A percentile compares a stretch with the other conserved stretches of the same genome.
Evolutionary conservation across 352 stramenopile genomes (phyloP).

Genomic region (Hyaloperonospora arabidopsidis): DNA sequence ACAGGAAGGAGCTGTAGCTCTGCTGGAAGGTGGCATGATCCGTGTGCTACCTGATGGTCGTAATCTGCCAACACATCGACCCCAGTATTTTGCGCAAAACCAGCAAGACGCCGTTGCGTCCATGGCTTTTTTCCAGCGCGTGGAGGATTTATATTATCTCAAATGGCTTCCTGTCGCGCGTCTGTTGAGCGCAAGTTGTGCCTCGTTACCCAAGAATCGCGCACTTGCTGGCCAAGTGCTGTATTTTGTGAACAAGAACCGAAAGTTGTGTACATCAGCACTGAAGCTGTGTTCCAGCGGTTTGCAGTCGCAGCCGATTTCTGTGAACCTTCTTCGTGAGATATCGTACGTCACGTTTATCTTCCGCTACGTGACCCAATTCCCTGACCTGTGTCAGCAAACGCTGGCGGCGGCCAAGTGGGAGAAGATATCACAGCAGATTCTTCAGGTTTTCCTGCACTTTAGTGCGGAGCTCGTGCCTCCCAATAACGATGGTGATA

Average conservation of each 20-base stretch:
- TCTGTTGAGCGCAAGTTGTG: slow-evolving; percentile 48
- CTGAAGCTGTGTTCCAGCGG: slow-evolving; percentile 45
- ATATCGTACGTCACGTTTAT: slow-evolving; percentile 71
- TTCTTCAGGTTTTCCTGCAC: slow-evolving; percentile 61
- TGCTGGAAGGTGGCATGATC: slow-evolving; percentile 67
- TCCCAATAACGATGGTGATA: slow-evolving; percentile 24
- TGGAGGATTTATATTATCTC: slow-evolving; percentile 55
- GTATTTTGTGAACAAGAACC: slow-evolving; percentile 51
- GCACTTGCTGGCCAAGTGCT: slow-evolving; percentile 52
- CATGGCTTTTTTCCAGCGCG: slow-evolving; percentile 46
- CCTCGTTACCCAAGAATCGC: slow-evolving; percentile 62
- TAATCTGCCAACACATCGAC: slow-evolving; percentile 63
- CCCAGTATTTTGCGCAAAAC: slow-evolving; percentile 42
- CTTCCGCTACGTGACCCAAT: slow-evolving; percentile 73
- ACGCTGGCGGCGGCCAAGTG: slow-evolving; percentile 53
- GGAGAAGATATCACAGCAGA: slow-evolving; percentile 64
- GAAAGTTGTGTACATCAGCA: slow-evolving; percentile 61
- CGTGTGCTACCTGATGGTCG: slow-evolving; percentile 48
- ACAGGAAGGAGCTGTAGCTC: slow-evolving; percentile 51
- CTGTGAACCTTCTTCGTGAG: slow-evolving; percentile 58
- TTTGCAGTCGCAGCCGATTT: slow-evolving; percentile 28
- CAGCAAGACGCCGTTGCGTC: slow-evolving; percentile 31
- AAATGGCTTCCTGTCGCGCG: slow-evolving; percentile 75
- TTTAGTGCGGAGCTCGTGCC: slow-evolving; percentile 54
- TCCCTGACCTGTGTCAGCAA: slow-evolving; percentile 59